Percentiles rank a stretch among this genome's conserved stretches.
Evolutionary conservation across 139 green algal species (phyloP).

Genomic region (Haematococcus lacustris): DNA sequence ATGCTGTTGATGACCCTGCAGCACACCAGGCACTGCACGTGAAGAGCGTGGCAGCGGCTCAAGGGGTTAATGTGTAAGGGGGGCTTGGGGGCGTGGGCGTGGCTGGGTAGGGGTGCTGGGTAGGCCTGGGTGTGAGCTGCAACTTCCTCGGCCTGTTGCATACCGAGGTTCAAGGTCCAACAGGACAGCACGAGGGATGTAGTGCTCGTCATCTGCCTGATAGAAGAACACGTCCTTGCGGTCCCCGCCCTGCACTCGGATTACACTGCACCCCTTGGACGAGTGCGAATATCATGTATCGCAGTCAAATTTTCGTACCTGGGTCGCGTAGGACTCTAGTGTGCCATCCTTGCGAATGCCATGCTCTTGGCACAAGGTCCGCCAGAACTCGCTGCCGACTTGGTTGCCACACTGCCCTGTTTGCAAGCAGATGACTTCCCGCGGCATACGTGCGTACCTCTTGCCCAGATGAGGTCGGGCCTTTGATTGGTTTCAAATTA

Average conservation of each 20-base stretch:
- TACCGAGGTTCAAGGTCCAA: slow-evolving; percentile 94
- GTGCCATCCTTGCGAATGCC: slow-evolving; percentile 95
- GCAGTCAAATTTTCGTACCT: slow-evolving; percentile 31
- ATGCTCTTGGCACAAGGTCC: slow-evolving; percentile 92
- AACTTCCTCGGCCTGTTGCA: too few species aligned
- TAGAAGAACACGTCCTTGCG: slow-evolving; percentile 99
- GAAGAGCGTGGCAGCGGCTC: background rate
- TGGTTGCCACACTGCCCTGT: slow-evolving; percentile 98
- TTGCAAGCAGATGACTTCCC: slow-evolving; percentile 97
- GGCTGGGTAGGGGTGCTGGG: too few species aligned
- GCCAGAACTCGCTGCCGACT: slow-evolving; percentile 97
- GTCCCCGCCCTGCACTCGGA: slow-evolving; percentile 68
- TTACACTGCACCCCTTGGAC: too few species aligned
- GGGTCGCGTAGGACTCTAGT: slow-evolving; percentile 79
- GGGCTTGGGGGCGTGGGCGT: too few species aligned
- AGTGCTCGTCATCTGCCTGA: slow-evolving; percentile 98
- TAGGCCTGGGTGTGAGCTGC: too few species aligned
- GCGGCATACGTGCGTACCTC: too few species aligned
- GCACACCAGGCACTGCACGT: too few species aligned
- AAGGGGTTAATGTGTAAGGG: too few species aligned
- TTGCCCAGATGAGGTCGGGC: too few species aligned
- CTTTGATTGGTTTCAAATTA: too few species aligned
- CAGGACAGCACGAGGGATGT: slow-evolving; percentile 90
- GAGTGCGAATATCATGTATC: background rate
- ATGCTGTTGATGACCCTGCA: slow-evolving; percentile 94